Conservation (phyloP, 306 rosid species). For the Dryas drummondii region DNA sequence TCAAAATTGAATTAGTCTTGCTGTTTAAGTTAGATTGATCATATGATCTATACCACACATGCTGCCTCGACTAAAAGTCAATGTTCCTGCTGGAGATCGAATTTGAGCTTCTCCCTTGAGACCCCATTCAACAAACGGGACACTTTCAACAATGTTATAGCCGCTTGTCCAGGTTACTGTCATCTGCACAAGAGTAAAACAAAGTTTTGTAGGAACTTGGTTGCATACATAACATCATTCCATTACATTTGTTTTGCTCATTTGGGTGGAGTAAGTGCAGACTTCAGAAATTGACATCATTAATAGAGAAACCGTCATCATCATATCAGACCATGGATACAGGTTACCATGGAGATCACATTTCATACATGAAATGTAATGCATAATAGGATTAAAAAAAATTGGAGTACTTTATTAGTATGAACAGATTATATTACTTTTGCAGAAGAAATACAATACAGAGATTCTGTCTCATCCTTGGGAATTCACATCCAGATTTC, state of each 20-base stretch:
- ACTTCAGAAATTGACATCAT: no score
- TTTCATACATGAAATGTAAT: no score
- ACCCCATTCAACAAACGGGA: slow-evolving; percentile 71
- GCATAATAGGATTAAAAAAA: neutral
- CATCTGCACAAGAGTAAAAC: slow-evolving; percentile 53
- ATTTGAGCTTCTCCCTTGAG: slow-evolving; percentile 29
- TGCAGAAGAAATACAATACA: no score
- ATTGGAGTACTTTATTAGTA: neutral
- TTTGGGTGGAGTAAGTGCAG: no score
- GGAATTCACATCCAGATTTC: no score
- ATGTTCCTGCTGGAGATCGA: slow-evolving; percentile 77
- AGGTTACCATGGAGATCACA: no score
- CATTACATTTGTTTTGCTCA: no score
- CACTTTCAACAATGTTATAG: slow-evolving; percentile 61
- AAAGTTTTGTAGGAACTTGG: neutral
- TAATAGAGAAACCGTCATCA: no score
- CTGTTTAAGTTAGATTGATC: neutral
- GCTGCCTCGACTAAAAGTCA: slow-evolving; percentile 64
- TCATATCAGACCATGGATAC: no score
- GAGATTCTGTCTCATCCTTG: no score
- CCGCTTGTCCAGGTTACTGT: slow-evolving; percentile 95
- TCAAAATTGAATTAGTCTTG: neutral
- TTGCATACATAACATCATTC: neutral
- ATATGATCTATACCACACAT: slow-evolving; percentile 65
- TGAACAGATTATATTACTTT: no score